These are phyloP conservation scores for Triglochin maritima DNA, from an alignment of 106 monocot species.

Conservation along the genomic window DNA sequence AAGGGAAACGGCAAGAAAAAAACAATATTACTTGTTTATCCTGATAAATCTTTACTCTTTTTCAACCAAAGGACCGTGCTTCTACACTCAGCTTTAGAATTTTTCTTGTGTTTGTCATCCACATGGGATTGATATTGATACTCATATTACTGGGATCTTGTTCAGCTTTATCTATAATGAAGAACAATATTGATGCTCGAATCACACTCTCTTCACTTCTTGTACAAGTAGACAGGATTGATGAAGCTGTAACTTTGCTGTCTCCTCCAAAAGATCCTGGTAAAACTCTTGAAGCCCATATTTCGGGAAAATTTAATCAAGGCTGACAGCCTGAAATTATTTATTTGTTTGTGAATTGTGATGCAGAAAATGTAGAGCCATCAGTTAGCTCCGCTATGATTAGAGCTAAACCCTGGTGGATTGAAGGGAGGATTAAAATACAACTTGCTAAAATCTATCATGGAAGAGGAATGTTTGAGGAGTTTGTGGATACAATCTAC, in stretches of 20 bases:
- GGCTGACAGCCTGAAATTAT: neutral
- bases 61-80: too few relatives aligned
- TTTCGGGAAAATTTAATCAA: neutral
- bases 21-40: too few relatives aligned
- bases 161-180: slow-evolving; percentile 60
- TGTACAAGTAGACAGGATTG: slow-evolving; percentile 56
- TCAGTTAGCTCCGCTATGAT: neutral
- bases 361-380: slow-evolving; percentile 27
- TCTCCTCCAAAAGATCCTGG: slow-evolving; percentile 44
- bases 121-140: neutral
- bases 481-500: slow-evolving; percentile 60
- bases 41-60: too few relatives aligned
- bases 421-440: slow-evolving; percentile 59
- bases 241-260: slow-evolving; percentile 72
- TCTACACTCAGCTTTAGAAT: too few relatives aligned
- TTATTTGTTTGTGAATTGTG: too few relatives aligned
- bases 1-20: too few relatives aligned
- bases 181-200: slow-evolving; percentile 66
- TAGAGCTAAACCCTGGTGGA: slow-evolving; percentile 52
- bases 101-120: too few relatives aligned
- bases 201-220: slow-evolving; percentile 60
- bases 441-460: slow-evolving; percentile 81
- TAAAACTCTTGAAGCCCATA: slow-evolving; percentile 9
- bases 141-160: neutral
- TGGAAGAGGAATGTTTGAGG: slow-evolving; percentile 56